Conservation (phyloP, 805 yeast species). For the Candida dajiaensis region DNA sequence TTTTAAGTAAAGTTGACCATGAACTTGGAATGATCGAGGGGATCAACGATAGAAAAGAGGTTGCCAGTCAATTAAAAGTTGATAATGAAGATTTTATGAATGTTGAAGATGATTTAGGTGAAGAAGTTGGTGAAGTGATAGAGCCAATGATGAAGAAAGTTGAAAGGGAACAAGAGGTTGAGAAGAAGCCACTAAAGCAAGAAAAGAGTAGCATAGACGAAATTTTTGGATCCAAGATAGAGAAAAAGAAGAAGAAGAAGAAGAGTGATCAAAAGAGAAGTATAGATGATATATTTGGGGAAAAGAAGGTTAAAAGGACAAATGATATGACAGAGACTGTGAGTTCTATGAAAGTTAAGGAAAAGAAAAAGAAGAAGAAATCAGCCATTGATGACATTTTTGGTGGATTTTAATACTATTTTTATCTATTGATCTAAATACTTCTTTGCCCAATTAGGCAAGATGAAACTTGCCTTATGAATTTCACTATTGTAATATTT, state of each 20-base stretch:
- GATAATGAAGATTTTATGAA: not conserved
- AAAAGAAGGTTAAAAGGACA: conserved; percentile 4
- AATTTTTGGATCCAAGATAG: conserved; percentile 3
- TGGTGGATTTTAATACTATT: conserved; percentile 29
- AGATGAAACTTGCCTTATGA: conserved; percentile 67
- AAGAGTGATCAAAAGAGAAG: not conserved
- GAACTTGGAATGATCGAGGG: conserved; percentile 13
- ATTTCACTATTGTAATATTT: conserved; percentile 61
- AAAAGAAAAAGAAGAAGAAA: conserved; percentile 19
- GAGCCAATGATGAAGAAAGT: not conserved
- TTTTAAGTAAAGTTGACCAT: conserved; percentile 39
- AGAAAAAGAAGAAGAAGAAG: conserved; percentile 13
- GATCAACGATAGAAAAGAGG: conserved; percentile 2
- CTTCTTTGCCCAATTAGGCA: conserved; percentile 73
- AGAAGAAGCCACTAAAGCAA: not conserved
- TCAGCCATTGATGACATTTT: conserved; percentile 73
- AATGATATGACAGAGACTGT: not conserved
- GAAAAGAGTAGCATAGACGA: not conserved
- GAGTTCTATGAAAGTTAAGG: not conserved
- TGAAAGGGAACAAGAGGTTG: not conserved
- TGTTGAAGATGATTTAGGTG: conserved; percentile 17
- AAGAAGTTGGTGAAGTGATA: conserved; percentile 24
- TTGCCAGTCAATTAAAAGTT: not conserved
- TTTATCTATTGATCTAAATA: conserved; percentile 12
- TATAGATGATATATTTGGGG: conserved; percentile 9